phyloP scores from a whole-genome alignment of 768 basidiomycete genomes.

The Calocybe gangraenosa region DNA sequence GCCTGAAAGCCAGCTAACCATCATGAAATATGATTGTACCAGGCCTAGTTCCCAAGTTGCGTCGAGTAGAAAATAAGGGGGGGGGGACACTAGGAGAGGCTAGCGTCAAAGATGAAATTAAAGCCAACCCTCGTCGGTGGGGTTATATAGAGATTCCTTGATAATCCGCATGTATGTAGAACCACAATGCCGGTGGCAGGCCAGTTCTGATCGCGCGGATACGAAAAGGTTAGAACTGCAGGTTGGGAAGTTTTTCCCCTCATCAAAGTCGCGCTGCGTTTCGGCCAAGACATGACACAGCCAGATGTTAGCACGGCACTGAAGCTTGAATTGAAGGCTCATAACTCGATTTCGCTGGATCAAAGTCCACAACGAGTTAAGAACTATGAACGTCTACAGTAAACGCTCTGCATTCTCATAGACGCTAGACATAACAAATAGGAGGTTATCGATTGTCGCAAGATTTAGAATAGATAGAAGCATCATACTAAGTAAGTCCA shows the following conservation, averaged over 20 bases:
- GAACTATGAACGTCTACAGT: too few relatives aligned
- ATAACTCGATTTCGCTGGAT: too few relatives aligned
- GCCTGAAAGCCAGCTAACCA: constrained; percentile 26
- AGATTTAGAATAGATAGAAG: too few relatives aligned
- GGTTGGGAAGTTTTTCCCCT: neutral
- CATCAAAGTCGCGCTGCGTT: neutral
- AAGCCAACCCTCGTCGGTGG: constrained; percentile 4
- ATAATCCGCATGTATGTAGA: constrained; percentile 11
- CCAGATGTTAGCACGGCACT: neutral
- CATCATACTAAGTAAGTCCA: too few relatives aligned
- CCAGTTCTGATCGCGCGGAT: constrained; percentile 3
- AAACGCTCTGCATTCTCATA: too few relatives aligned
- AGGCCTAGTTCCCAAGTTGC: constrained; percentile 9
- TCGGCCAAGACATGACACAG: constrained; percentile 4
- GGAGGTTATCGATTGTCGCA: too few relatives aligned
- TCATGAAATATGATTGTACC: constrained; percentile 5
- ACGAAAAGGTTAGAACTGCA: constrained; percentile 7
- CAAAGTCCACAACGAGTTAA: too few relatives aligned
- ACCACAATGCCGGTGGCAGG: constrained; percentile 17
- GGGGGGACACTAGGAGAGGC: neutral
- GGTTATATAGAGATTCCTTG: constrained; percentile 14
- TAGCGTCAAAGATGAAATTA: constrained; percentile 15
- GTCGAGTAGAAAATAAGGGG: neutral
- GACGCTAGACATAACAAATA: too few relatives aligned
- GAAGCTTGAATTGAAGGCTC: too few relatives aligned